These are phyloP conservation scores for Jamesozyma piceae DNA, from an alignment of 805 yeast species.

Conservation along the genomic window DNA sequence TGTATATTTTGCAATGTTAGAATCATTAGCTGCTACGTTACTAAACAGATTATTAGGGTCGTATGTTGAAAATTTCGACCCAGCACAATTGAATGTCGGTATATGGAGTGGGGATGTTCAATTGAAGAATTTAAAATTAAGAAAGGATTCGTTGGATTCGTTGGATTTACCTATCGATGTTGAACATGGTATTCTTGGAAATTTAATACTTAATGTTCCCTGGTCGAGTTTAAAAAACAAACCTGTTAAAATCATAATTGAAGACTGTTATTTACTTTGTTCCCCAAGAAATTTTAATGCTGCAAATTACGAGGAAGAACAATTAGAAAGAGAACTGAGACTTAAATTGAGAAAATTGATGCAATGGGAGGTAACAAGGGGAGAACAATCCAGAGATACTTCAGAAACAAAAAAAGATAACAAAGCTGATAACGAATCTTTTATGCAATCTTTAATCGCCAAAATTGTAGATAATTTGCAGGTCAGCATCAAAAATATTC, in stretches of 20 bases:
- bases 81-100: constrained; percentile 89
- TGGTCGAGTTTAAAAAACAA: constrained; percentile 91
- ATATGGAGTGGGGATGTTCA: constrained; percentile 97
- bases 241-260: constrained; percentile 81
- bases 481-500: constrained; percentile 83
- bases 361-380: constrained; percentile 45
- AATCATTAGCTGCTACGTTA: constrained; percentile 30
- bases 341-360: constrained; percentile 62
- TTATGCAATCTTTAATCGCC: constrained; percentile 77
- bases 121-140: constrained; percentile 63
- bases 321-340: constrained; percentile 52
- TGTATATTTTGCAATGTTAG: constrained; percentile 22
- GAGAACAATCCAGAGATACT: constrained; percentile 31
- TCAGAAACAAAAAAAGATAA: constrained; percentile 30
- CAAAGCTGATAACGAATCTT: constrained; percentile 53
- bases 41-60: constrained; percentile 30
- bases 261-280: constrained; percentile 78
- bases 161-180: constrained; percentile 81
- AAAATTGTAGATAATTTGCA: constrained; percentile 91
- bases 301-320: constrained; percentile 34
- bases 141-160: constrained; percentile 82
- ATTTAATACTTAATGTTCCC: constrained; percentile 82
- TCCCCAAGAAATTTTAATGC: constrained; percentile 52
- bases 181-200: constrained; percentile 82
- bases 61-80: constrained; percentile 90